These are phyloP conservation scores for Drosera spatulata DNA, from an alignment of 179 eudicot species.

Conservation along the genomic window DNA sequence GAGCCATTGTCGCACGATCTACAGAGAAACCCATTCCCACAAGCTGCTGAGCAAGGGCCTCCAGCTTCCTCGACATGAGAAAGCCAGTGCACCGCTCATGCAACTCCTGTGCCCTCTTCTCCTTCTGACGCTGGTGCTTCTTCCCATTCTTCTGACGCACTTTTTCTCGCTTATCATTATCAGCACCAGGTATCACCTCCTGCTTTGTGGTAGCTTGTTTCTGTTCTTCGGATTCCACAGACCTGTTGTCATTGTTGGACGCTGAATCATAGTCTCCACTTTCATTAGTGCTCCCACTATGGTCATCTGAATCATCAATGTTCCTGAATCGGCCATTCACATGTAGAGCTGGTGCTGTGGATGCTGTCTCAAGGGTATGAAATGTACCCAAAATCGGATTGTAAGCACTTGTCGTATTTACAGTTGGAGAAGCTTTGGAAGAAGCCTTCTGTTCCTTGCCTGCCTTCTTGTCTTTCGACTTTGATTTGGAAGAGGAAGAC, in stretches of 20 bases:
- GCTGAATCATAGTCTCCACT: slow-evolving; percentile 71
- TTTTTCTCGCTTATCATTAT: slow-evolving; percentile 86
- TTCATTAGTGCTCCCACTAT: slow-evolving; percentile 38
- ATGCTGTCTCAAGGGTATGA: slow-evolving; percentile 54
- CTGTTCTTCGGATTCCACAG: slow-evolving; percentile 91
- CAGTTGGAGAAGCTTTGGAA: slow-evolving; percentile 42
- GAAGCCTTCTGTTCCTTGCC: slow-evolving; percentile 61
- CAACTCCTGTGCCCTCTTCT: slow-evolving; percentile 88
- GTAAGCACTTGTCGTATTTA: slow-evolving; percentile 57
- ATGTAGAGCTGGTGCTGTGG: slow-evolving; percentile 34
- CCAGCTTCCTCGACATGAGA: slow-evolving; percentile 90
- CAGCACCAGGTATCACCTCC: slow-evolving; percentile 68
- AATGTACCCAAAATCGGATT: slow-evolving; percentile 82
- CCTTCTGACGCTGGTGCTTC: slow-evolving; percentile 95
- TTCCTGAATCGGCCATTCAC: slow-evolving; percentile 66
- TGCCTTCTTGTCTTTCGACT: slow-evolving; percentile 60
- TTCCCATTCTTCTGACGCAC: slow-evolving; percentile 87
- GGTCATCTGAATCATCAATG: slow-evolving; percentile 79
- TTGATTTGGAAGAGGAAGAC: slow-evolving; percentile 68
- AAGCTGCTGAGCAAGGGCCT: slow-evolving; percentile 80
- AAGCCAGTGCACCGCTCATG: slow-evolving; percentile 82
- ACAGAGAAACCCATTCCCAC: slow-evolving; percentile 80
- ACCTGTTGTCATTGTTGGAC: slow-evolving; percentile 74
- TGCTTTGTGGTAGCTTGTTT: slow-evolving; percentile 57
- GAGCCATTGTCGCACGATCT: slow-evolving; percentile 32